Evolutionary conservation across 352 stramenopile species (phyloP), one percentile per base, ranked within the genome.

Genomic region (Globisporangium abappressorium): DNA sequence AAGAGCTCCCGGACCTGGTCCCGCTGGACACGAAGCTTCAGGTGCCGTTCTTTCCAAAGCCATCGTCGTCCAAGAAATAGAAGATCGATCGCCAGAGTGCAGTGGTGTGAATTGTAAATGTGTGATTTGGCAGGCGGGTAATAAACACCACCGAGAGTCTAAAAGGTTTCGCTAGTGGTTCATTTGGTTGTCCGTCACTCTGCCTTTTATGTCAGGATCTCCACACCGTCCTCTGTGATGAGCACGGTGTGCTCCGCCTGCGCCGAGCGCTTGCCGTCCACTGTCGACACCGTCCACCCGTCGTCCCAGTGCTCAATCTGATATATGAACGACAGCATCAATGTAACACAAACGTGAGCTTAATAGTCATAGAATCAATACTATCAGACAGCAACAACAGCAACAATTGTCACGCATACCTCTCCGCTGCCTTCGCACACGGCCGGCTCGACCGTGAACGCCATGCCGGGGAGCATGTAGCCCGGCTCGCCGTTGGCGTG

Each of bases 361-460:
- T 43, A 14, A 43, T 11, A 12, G 5, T 9, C 41, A 49, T 49
- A 49, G 4, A 8, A 49, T n/a, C 14, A 22, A n/a, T 49, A 49
- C 41, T 18, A 49, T n/a, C 38, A 18, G 2, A 33, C 30, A 47
- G 14, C 36, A 49, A 22, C 15, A n/a, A n/a, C 41, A 49, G 2
- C 14, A n/a, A 49, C n/a, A n/a, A 15, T 15, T 3, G 12, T 4
- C 3, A 47, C 75, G 3, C 30, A 49, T 64, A 94, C 87, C 81
- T 99, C 84, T 2, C 80, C 77, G 57, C 73, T 89, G 56, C 91
- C 91, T 76, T 99, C 94, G 12, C 89, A 97, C 36, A 99, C 81
- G 65, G 98, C 98, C 2, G 97, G 97, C 81, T 99, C 98, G 70
- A 99, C 98, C 0, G 98, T 99, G 82, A 99, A 99, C 26, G 98